Conservation (phyloP, 176 grass and related monocot genomes). For the Lolium multiflorum region DNA sequence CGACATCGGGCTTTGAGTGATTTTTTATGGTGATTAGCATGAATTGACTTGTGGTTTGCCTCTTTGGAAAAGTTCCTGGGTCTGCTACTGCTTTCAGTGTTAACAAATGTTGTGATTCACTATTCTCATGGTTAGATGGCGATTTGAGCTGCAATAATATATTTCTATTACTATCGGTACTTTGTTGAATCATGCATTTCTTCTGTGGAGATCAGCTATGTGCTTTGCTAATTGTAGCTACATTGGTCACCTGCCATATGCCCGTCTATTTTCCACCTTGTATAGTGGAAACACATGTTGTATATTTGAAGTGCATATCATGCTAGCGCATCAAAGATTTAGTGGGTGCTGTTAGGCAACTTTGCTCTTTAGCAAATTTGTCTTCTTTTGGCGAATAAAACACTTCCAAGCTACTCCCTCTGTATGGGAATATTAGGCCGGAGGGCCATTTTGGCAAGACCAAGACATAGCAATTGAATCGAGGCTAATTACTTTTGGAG, state of each 20-base stretch:
- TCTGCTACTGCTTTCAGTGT: no score
- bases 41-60: not conserved
- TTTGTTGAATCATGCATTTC: not conserved
- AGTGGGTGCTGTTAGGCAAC: not conserved
- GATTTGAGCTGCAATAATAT: conserved; percentile 8
- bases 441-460: no score
- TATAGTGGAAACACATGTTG: not conserved
- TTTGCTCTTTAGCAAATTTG: not conserved
- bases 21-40: not conserved
- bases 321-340: conserved; percentile 13
- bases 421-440: no score
- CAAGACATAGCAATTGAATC: no score
- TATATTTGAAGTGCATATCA: not conserved
- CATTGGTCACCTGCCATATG: conserved; percentile 24
- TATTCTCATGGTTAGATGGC: conserved; percentile 15
- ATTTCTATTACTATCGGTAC: not conserved
- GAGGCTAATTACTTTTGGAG: no score
- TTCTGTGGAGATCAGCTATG: conserved; percentile 1
- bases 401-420: no score
- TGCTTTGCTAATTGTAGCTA: not conserved
- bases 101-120: not conserved
- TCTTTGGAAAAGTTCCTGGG: no score
- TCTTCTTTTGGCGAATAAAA: not conserved
- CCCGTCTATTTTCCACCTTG: not conserved
- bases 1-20: not conserved